Evolutionary conservation across 129 eudicot species (phyloP).

Genomic region (Apium graveolens): DNA sequence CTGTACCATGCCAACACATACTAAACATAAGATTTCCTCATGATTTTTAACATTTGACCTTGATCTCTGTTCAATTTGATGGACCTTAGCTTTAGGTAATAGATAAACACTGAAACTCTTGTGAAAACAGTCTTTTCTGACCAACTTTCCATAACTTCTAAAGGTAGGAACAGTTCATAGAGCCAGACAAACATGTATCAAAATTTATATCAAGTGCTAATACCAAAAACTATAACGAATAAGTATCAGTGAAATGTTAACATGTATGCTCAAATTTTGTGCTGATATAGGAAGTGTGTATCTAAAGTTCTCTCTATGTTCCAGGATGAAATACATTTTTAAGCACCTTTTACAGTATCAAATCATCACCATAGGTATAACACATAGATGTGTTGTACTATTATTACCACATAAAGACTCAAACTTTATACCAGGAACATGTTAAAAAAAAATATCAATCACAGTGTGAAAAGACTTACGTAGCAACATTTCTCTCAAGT

Average conservation of each 20-base stretch:
- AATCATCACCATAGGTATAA: neutral
- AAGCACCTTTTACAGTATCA: neutral
- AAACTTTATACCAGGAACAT: neutral
- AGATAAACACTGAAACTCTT: neutral
- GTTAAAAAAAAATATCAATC: neutral
- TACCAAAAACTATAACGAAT: neutral
- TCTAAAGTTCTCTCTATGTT: neutral
- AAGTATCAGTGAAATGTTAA: neutral
- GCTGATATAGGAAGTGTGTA: neutral
- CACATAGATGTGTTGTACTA: neutral
- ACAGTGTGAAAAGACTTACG: slow-evolving; percentile 46
- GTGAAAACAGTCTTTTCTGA: neutral
- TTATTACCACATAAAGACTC: neutral
- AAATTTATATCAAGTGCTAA: neutral
- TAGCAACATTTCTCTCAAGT: slow-evolving; percentile 87
- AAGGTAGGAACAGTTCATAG: neutral
- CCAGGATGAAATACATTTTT: neutral
- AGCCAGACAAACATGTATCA: neutral
- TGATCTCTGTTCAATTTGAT: neutral
- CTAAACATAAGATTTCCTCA: neutral
- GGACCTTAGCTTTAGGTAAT: neutral
- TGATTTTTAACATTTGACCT: neutral
- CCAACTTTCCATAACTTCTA: neutral
- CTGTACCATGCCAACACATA: neutral
- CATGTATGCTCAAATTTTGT: neutral